phyloP scores from a whole-genome alignment of 2,329 filamentous ascomycete species.

The Aspergillus glaucus region DNA sequence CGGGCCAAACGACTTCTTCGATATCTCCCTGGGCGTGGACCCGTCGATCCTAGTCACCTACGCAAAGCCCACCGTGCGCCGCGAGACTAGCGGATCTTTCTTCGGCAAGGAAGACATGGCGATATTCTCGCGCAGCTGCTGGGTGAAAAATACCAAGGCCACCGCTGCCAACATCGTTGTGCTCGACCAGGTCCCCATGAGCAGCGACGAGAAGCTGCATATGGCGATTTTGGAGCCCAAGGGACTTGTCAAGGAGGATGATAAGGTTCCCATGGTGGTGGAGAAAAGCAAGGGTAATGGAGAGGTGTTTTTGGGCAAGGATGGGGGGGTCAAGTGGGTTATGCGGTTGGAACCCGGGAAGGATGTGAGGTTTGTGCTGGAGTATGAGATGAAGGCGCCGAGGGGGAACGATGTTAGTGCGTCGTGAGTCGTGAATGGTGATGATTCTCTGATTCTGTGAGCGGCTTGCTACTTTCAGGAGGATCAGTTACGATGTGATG shows the following conservation, averaged over 20 bases:
- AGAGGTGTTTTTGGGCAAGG: conserved; percentile 48
- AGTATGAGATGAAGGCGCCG: conserved; percentile 57
- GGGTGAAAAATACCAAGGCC: conserved; percentile 27
- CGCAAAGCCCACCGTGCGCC: conserved; percentile 21
- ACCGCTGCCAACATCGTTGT: conserved; percentile 20
- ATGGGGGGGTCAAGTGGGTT: conserved; percentile 55
- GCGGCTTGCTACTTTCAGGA: no score
- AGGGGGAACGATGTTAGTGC: conserved; percentile 13
- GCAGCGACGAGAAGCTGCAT: conserved; percentile 25
- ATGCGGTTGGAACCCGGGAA: conserved; percentile 53
- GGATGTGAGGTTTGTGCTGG: conserved; percentile 51
- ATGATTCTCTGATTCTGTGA: no score
- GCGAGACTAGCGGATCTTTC: conserved; percentile 17
- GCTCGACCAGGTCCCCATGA: conserved; percentile 28
- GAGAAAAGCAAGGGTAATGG: conserved; percentile 50
- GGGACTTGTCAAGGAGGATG: conserved; percentile 21
- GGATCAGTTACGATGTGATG: no score
- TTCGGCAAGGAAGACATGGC: conserved; percentile 26
- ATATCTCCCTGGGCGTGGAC: conserved; percentile 28
- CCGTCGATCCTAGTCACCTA: conserved; percentile 26
- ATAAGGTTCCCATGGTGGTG: conserved; percentile 12
- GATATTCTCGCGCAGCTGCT: conserved; percentile 24
- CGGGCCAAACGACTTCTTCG: conserved; percentile 21
- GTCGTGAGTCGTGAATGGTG: not conserved
- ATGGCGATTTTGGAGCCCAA: conserved; percentile 23